phyloP scores from a whole-genome alignment of 2,329 filamentous ascomycete genomes.

The Tetracladium maxilliforme region DNA sequence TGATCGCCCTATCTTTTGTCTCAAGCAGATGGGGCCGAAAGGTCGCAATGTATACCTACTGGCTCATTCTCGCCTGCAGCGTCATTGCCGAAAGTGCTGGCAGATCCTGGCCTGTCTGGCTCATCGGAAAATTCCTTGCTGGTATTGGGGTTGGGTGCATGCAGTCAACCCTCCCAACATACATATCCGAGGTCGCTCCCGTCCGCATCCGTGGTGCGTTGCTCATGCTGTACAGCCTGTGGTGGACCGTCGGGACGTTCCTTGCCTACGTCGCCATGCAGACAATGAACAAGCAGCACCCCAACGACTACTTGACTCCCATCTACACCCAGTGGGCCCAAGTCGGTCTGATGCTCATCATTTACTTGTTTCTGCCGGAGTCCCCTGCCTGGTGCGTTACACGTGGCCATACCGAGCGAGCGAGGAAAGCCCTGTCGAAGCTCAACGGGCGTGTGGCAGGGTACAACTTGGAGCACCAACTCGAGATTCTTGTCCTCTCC shows the following conservation, averaged over 20 bases:
- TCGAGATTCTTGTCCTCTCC: slow-evolving; percentile 8
- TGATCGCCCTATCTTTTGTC: slow-evolving; percentile 11
- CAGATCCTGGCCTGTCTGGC: slow-evolving; percentile 6
- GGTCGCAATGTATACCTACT: slow-evolving; percentile 14
- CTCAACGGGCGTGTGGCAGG: slow-evolving; percentile 11
- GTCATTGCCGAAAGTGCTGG: slow-evolving; percentile 7
- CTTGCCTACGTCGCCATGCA: slow-evolving; percentile 25
- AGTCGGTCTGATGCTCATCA: slow-evolving; percentile 21
- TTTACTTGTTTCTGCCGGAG: slow-evolving; percentile 22
- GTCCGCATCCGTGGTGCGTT: slow-evolving; percentile 7
- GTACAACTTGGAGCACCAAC: slow-evolving; percentile 14
- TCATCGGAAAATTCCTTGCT: slow-evolving; percentile 8
- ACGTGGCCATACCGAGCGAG: slow-evolving; percentile 14
- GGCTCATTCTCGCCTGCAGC: slow-evolving; percentile 13
- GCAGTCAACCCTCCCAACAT: slow-evolving; percentile 8
- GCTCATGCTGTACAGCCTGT: slow-evolving; percentile 11
- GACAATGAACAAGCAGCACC: slow-evolving; percentile 13
- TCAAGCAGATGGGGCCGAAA: slow-evolving; percentile 17
- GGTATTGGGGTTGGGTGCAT: slow-evolving; percentile 8
- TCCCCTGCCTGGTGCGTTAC: slow-evolving; percentile 23
- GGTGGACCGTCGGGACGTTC: slow-evolving; percentile 27
- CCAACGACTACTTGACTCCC: slow-evolving; percentile 19
- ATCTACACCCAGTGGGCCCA: slow-evolving; percentile 30
- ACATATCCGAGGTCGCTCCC: slow-evolving; percentile 8
- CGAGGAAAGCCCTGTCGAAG: slow-evolving; percentile 7